Evolutionary conservation across 148 eudicot genomes (phyloP), one percentile per base, ranked within the genome.

Genomic region (Suaeda aralocaspica): DNA sequence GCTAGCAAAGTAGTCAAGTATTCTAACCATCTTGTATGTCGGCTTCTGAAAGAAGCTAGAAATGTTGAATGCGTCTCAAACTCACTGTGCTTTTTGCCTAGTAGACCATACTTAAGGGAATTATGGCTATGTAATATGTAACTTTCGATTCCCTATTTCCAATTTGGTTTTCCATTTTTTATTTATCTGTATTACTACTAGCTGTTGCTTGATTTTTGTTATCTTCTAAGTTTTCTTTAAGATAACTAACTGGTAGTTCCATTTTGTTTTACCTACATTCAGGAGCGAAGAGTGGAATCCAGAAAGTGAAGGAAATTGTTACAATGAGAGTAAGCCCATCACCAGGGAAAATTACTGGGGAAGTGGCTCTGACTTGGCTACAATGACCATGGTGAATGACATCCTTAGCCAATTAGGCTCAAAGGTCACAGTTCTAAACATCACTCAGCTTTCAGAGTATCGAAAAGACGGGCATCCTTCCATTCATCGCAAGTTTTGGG

Each of bases 401-500:
- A 77, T 91, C 60, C 68, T 91, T n/a, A 68, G 73, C n/a, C 79
- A 74, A 21, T 67, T 93, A 78, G 82, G 84, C 19, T 74, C 95
- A 2, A 90, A 88, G 81, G 92, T 93, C 22, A 68, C 84, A 16
- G 89, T 89, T 60, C 83, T 94, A 51, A 91, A 91, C 80, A 91
- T 94, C 68, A 94, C 98, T 66, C 97, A 89, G 79, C 88, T 94
- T 39, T 87, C 98, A 0, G 97, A 91, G 66, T 94, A 91, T 71
- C 81, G 97, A 24, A 94, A 94, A 76, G 98, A 94, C 55, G 97
- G 91, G 0, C 97, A 94, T 74, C 98, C 97, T 50, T 83, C 95
- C n/a, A 86, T 91, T 30, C 89, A 85, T 75, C 92, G 98, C 44
- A 94, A 91, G 85, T 94, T 94, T 81, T 94, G 98, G 98, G 98